Percentiles rank a stretch among this genome's conserved stretches.
phyloP scores from a whole-genome alignment of 257 asterid species.

The Anisodus tanguticus region DNA sequence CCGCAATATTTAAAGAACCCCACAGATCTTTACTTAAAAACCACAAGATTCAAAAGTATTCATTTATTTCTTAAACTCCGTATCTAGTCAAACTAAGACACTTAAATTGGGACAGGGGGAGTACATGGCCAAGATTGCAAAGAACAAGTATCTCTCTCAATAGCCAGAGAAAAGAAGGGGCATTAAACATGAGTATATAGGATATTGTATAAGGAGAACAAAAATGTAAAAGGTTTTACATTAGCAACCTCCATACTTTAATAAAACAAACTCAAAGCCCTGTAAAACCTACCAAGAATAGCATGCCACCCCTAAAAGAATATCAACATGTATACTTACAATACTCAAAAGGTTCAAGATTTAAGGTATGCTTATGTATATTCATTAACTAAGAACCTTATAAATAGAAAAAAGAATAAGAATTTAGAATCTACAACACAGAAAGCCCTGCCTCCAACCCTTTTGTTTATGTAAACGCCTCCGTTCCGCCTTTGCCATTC shows the following conservation, averaged over 20 bases:
- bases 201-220: not conserved
- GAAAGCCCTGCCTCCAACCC: constrained; percentile 80
- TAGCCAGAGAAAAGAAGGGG: not conserved
- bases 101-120: too few relatives aligned
- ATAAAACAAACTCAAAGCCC: constrained; percentile 39
- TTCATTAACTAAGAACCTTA: constrained; percentile 36
- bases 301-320: constrained; percentile 43
- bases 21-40: too few relatives aligned
- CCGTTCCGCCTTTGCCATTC: constrained; percentile 81
- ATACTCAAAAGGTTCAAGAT: constrained; percentile 31
- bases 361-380: constrained; percentile 30
- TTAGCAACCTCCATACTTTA: constrained; percentile 36
- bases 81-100: too few relatives aligned
- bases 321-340: constrained; percentile 60
- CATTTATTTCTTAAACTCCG: too few relatives aligned
- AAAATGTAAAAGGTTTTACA: constrained; percentile 15
- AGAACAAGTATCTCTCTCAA: not conserved
- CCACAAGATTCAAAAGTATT: too few relatives aligned
- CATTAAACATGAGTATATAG: not conserved
- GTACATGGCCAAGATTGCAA: not conserved
- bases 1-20: too few relatives aligned
- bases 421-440: constrained; percentile 84
- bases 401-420: constrained; percentile 28
- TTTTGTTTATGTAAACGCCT: constrained; percentile 60
- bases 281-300: constrained; percentile 38